Evolutionary conservation across 2,329 filamentous ascomycete species (phyloP).

Genomic region (Pseudopyricularia javanii): DNA sequence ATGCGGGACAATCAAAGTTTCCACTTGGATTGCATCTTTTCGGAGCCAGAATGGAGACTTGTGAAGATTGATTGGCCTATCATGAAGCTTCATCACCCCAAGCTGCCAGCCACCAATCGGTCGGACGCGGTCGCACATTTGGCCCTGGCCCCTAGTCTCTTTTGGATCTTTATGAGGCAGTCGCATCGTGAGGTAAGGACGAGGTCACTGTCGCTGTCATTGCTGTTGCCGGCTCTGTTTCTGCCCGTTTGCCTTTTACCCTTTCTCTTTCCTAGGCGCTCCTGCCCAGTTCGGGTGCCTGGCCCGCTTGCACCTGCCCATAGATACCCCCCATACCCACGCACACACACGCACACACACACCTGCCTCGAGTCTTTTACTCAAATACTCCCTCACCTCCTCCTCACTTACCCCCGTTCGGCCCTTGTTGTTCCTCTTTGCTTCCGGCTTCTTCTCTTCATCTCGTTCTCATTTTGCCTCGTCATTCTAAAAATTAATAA

Average conservation of each 20-base stretch:
- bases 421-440: background rate
- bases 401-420: conserved; percentile 2
- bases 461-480: background rate
- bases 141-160: no score
- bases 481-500: no score
- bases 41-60: no score
- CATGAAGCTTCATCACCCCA: background rate
- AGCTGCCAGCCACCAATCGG: background rate
- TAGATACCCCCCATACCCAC: no score
- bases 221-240: no score
- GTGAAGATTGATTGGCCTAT: background rate
- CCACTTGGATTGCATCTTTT: background rate
- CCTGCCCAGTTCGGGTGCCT: background rate
- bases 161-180: background rate
- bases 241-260: no score
- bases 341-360: no score
- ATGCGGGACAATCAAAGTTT: background rate
- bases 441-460: background rate
- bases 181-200: background rate
- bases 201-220: no score
- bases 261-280: background rate
- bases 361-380: background rate
- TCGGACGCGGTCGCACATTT: no score
- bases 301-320: background rate
- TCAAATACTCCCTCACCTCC: background rate